A percentile compares a stretch with the other conserved stretches of the same genome.
phyloP scores from a whole-genome alignment of 2,329 filamentous ascomycete genomes.

The Arachnopeziza araneosa region DNA sequence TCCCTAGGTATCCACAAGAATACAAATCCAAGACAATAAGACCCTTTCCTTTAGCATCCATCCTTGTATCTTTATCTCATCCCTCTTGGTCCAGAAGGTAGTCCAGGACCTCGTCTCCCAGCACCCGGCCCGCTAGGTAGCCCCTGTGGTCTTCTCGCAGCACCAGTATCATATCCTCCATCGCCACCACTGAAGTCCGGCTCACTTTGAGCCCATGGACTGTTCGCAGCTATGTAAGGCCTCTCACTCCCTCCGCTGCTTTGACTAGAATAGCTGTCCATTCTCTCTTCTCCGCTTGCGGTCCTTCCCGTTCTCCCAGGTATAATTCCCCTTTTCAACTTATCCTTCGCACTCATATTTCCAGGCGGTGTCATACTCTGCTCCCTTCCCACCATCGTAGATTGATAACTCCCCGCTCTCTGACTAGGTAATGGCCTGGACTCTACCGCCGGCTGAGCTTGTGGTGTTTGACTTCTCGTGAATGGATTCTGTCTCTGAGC shows the following conservation, averaged over 20 bases:
- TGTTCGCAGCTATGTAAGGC: conserved; percentile 41
- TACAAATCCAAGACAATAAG: background rate
- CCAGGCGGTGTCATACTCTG: conserved; percentile 13
- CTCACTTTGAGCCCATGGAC: conserved; percentile 43
- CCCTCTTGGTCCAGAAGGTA: conserved; percentile 24
- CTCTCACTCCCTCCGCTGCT: conserved; percentile 27
- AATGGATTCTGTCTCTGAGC: conserved; percentile 25
- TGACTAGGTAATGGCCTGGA: conserved; percentile 66
- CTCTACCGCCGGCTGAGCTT: conserved; percentile 26
- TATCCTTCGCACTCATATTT: conserved; percentile 58
- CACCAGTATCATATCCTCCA: conserved; percentile 34
- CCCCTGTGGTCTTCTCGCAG: conserved; percentile 35
- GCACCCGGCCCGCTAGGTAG: conserved; percentile 40
- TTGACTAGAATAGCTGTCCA: conserved; percentile 14
- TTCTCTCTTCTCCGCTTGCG: conserved; percentile 29
- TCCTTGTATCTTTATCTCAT: conserved; percentile 13
- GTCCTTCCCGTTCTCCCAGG: conserved; percentile 56
- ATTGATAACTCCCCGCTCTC: conserved; percentile 70
- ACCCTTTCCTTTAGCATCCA: background rate
- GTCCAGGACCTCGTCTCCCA: conserved; percentile 19
- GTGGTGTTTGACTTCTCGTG: conserved; percentile 9
- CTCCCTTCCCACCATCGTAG: conserved; percentile 34
- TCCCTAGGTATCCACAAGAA: conserved; percentile 4
- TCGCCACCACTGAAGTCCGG: conserved; percentile 35
- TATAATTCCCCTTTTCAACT: conserved; percentile 75